Evolutionary conservation across 2,329 filamentous ascomycete species (phyloP).

Genomic region (Hansfordia pulvinata): DNA sequence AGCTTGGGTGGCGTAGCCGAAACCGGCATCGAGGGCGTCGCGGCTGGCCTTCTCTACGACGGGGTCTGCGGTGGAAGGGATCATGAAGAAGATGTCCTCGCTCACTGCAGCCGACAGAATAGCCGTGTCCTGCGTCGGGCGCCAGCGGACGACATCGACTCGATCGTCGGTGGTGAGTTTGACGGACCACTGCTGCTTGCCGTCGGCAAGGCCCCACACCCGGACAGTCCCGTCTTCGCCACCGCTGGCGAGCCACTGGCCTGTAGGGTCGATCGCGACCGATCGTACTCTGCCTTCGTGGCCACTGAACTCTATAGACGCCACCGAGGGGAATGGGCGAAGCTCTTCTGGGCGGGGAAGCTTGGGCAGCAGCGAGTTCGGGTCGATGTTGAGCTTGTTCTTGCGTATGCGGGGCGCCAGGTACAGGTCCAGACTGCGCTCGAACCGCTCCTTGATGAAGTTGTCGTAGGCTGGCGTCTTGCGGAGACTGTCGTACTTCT

Average conservation of each 20-base stretch:
- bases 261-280: slow-evolving; percentile 72
- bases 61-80: slow-evolving; percentile 60
- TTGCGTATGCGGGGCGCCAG: slow-evolving; percentile 83
- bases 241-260: slow-evolving; percentile 77
- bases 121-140: slow-evolving; percentile 66
- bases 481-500: slow-evolving; percentile 69
- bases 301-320: slow-evolving; percentile 74
- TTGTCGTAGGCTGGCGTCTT: slow-evolving; percentile 84
- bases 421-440: slow-evolving; percentile 89
- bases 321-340: slow-evolving; percentile 86
- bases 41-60: slow-evolving; percentile 62
- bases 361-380: slow-evolving; percentile 82
- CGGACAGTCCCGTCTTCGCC: slow-evolving; percentile 89
- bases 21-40: slow-evolving; percentile 74
- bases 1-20: slow-evolving; percentile 72
- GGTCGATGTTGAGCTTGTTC: slow-evolving; percentile 94
- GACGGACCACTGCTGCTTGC: slow-evolving; percentile 75
- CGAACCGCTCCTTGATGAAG: slow-evolving; percentile 92
- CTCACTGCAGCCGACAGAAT: slow-evolving; percentile 75
- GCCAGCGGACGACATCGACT: slow-evolving; percentile 81
- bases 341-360: slow-evolving; percentile 86
- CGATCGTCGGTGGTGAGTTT: slow-evolving; percentile 66
- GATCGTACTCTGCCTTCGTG: slow-evolving; percentile 82
- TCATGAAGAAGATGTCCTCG: slow-evolving; percentile 74
- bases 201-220: slow-evolving; percentile 78